These are phyloP conservation scores for Macrotyloma uniflorum DNA, from an alignment of 306 rosid species.

Conservation along the genomic window DNA sequence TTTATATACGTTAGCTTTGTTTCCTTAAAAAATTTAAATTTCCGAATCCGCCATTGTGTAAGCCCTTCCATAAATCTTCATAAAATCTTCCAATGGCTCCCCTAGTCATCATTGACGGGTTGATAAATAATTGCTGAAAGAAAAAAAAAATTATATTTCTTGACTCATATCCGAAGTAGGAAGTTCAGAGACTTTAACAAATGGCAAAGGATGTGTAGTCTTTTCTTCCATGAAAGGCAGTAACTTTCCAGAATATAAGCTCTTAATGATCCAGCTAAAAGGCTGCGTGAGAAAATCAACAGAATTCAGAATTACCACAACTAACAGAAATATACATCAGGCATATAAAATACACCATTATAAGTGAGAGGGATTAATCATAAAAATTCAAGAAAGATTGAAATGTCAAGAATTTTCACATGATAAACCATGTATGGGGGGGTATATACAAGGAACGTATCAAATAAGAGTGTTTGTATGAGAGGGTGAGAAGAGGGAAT, in stretches of 20 bases:
- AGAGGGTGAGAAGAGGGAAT: no score
- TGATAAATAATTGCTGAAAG: conserved; percentile 22
- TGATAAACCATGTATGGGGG: not conserved
- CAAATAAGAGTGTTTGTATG: no score
- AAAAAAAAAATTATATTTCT: conserved; percentile 51
- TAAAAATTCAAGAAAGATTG: not conserved
- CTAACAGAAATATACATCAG: not conserved
- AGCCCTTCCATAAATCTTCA: not conserved
- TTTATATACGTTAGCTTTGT: no score
- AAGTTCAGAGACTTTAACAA: conserved; percentile 37
- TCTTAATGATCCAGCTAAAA: conserved; percentile 71
- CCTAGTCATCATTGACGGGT: not conserved
- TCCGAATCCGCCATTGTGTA: not conserved
- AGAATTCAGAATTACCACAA: conserved; percentile 3
- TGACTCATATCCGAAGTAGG: conserved; percentile 46
- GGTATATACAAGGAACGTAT: not conserved
- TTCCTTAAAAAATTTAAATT: no score
- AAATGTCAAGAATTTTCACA: not conserved
- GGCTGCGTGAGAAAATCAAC: conserved; percentile 56
- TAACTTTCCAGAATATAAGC: conserved; percentile 75
- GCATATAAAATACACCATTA: not conserved
- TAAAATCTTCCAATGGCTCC: not conserved
- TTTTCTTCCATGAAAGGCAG: conserved; percentile 54
- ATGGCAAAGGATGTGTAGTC: conserved; percentile 17
- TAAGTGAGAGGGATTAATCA: not conserved